A percentile compares a stretch with the other conserved stretches of the same genome.
Evolutionary conservation across 805 yeast species (phyloP).

Genomic region (Danielia reshetovae): DNA sequence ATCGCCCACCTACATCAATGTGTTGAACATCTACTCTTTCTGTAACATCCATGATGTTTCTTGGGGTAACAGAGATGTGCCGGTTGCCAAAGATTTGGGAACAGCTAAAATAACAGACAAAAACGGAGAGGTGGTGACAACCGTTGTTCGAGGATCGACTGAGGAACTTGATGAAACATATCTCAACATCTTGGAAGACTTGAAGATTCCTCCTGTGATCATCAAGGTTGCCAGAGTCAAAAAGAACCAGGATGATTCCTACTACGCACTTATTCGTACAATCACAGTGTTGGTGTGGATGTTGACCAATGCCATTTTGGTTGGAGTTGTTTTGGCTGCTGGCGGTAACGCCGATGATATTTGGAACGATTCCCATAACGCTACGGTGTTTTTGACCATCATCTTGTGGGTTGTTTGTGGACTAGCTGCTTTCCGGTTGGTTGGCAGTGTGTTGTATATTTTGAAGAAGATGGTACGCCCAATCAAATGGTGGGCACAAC

Average conservation of each 20-base stretch:
- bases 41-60: slow-evolving; percentile 95
- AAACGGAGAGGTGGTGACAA: slow-evolving; percentile 36
- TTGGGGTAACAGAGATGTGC: slow-evolving; percentile 95
- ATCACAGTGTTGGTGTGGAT: slow-evolving; percentile 88
- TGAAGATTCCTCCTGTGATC: slow-evolving; percentile 43
- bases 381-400: slow-evolving; percentile 71
- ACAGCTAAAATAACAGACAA: slow-evolving; percentile 61
- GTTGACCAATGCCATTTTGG: slow-evolving; percentile 74
- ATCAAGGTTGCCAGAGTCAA: slow-evolving; percentile 12
- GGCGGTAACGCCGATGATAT: slow-evolving; percentile 58
- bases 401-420: slow-evolving; percentile 92
- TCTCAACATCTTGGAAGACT: slow-evolving; percentile 55
- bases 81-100: slow-evolving; percentile 66
- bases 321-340: slow-evolving; percentile 78
- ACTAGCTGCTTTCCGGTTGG: slow-evolving; percentile 76
- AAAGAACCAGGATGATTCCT: slow-evolving; percentile 48
- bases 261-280: slow-evolving; percentile 88
- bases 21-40: slow-evolving; percentile 89
- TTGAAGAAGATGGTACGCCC: slow-evolving; percentile 35
- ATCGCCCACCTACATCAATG: slow-evolving; percentile 88
- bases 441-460: slow-evolving; percentile 68
- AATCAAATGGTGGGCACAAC: slow-evolving; percentile 34
- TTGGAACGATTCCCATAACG: slow-evolving; percentile 36
- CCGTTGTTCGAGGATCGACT: slow-evolving; percentile 60
- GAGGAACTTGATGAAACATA: slow-evolving; percentile 76